Evolutionary conservation across 768 basidiomycete species (phyloP).

Genomic region (Lactifluus volemus): DNA sequence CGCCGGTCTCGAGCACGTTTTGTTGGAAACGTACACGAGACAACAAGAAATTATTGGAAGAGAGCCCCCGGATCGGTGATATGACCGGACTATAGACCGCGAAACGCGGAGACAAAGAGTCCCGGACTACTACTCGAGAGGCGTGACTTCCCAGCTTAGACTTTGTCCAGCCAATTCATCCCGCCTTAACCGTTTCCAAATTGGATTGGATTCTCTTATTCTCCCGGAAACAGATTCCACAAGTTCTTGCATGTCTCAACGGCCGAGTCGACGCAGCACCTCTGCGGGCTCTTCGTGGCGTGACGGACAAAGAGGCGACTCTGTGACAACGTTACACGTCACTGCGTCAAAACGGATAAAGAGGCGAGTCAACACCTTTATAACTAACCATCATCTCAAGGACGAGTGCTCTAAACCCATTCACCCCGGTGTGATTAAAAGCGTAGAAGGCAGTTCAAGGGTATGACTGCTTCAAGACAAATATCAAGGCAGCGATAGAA

Average conservation of each 20-base stretch:
- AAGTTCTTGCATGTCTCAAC: not conserved
- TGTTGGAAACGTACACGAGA: not conserved
- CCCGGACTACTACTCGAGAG: not conserved
- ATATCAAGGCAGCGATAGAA: not conserved
- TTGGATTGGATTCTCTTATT: not conserved
- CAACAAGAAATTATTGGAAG: not conserved
- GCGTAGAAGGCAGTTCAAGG: constrained; percentile 5
- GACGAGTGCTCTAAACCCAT: constrained; percentile 1
- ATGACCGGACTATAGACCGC: not conserved
- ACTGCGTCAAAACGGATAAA: too few relatives aligned
- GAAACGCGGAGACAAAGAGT: constrained; percentile 6
- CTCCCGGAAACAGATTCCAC: not conserved
- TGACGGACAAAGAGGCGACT: not conserved
- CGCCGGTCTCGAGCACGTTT: not conserved
- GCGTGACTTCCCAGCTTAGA: constrained; percentile 1
- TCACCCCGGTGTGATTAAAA: constrained; percentile 1
- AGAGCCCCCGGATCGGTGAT: not conserved
- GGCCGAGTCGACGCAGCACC: not conserved
- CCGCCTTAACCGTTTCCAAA: not conserved
- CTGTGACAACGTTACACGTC: not conserved
- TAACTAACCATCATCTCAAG: not conserved
- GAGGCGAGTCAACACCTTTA: not conserved
- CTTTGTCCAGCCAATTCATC: not conserved
- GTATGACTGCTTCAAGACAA: not conserved
- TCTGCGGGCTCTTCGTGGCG: not conserved